These are phyloP conservation scores for Emericellopsis terricola DNA, from an alignment of 495 filamentous ascomycete genomes.

Conservation along the genomic window DNA sequence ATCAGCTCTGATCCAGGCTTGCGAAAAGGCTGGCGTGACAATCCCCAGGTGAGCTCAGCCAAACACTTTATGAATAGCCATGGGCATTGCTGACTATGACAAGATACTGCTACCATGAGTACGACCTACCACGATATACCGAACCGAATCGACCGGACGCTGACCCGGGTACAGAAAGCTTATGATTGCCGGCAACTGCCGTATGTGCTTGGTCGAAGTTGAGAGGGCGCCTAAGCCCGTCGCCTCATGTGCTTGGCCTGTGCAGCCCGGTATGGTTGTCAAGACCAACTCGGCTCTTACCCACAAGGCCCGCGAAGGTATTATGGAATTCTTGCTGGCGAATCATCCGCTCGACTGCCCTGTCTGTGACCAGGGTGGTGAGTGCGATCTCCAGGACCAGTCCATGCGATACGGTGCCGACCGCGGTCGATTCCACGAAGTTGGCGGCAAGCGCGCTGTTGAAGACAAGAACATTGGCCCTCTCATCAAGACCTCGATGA, in stretches of 20 bases:
- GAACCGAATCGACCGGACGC: constrained; percentile 13
- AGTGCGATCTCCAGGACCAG: constrained; percentile 97
- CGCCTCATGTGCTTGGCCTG: constrained; percentile 96
- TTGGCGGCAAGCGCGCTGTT: constrained; percentile 84
- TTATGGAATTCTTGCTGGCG: constrained; percentile 95
- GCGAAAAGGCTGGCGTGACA: constrained; percentile 89
- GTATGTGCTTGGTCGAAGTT: constrained; percentile 98
- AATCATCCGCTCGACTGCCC: constrained; percentile 97
- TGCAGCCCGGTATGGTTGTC: constrained; percentile 95
- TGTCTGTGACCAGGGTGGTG: constrained; percentile 95
- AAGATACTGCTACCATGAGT: constrained; percentile 99
- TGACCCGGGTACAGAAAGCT: constrained; percentile 47
- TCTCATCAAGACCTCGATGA: constrained; percentile 99
- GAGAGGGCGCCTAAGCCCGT: constrained; percentile 91
- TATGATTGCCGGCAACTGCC: constrained; percentile 97
- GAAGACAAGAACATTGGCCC: constrained; percentile 99
- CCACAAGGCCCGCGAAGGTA: constrained; percentile 93
- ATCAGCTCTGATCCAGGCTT: constrained; percentile 93
- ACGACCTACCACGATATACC: constrained; percentile 12
- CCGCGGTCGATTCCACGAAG: constrained; percentile 89
- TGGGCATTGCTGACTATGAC: constrained; percentile 1
- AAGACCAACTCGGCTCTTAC: constrained; percentile 91
- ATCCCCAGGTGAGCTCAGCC: constrained; percentile 49
- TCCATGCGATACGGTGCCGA: constrained; percentile 97
- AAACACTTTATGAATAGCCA: background rate